Evolutionary conservation across 257 asterid genomes (phyloP), one percentile per base, ranked within the genome.

Genomic region (Agastache rugosa): DNA sequence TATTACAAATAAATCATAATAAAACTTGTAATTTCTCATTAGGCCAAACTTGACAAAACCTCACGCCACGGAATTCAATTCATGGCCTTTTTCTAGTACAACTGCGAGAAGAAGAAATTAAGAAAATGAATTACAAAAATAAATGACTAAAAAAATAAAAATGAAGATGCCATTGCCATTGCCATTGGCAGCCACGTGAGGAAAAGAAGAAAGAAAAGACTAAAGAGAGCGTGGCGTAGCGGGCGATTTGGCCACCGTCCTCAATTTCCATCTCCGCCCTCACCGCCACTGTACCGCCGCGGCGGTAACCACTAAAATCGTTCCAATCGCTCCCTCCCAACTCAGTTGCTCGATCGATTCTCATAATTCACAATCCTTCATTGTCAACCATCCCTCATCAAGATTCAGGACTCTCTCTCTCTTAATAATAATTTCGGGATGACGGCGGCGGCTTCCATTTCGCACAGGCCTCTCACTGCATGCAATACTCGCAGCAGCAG

Each of bases 401-500:
- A 29, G 41, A 75, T 66, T 64, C 47, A 5, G 5, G 22, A 5
- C 63, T 53, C 80, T 17, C 37, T 31, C 37, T 31, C 29, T 25
- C 29, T 25, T 3, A 31, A 56, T 2, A 2, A 22, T 11, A 23
- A 64, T 2, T 11, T 41, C 51, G 78, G 71, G n/a, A 83, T 83
- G 87, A 70, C 71, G 67, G 58, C 82, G 9, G 83, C 58, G 77
- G 71, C 66, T 60, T 56, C 77, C 69, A 16, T 80, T 73, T 50
- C 82, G 39, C 35, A 74, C 63, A 77, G 81, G 69, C 74, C 84
- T 29, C 70, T 74, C 67, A 76, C 61, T 73, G 56, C 83, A 58
- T 47, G 71, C 81, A 68, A 47, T 39, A 35, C 66, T 25, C n/a
- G 31, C 59, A 29, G 71, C 37, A 48, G 23, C 20, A 60, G 48